phyloP scores from a whole-genome alignment of 257 asterid genomes.

The Avicennia marina region DNA sequence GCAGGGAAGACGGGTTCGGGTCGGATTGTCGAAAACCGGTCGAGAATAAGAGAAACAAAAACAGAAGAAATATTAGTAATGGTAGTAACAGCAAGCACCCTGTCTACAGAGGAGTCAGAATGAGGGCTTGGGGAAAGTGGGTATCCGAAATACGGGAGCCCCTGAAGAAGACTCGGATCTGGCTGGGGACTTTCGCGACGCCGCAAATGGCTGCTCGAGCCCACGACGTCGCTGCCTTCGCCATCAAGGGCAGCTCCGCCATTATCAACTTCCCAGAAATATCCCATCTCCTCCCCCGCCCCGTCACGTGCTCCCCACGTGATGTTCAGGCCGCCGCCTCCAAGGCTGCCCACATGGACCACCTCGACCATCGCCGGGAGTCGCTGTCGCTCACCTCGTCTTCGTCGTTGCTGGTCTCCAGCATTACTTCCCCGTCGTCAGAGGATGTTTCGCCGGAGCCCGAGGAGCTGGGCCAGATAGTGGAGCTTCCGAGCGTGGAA shows the following conservation, averaged over 20 bases:
- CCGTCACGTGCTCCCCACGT: conserved; percentile 47
- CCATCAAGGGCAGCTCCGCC: conserved; percentile 50
- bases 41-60: conserved; percentile 15
- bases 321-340: conserved; percentile 62
- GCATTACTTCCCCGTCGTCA: background rate
- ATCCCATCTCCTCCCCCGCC: conserved; percentile 38
- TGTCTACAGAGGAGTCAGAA: conserved; percentile 51
- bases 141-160: no score
- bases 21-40: no score
- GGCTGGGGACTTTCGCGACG: conserved; percentile 55
- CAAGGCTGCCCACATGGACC: conserved; percentile 55
- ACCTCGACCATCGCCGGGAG: background rate
- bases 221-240: conserved; percentile 63
- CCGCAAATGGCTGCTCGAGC: conserved; percentile 71
- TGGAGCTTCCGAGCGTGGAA: conserved; percentile 42
- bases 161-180: no score
- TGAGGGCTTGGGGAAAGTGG: no score
- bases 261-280: conserved; percentile 51
- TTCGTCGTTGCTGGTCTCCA: no score
- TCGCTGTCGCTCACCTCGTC: no score
- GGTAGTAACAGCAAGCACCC: conserved; percentile 22
- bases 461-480: no score
- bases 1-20: background rate
- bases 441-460: background rate
- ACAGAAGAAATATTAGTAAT: background rate